Evolutionary conservation across 2,329 filamentous ascomycete species (phyloP).

Genomic region (Cordyceps militaris): DNA sequence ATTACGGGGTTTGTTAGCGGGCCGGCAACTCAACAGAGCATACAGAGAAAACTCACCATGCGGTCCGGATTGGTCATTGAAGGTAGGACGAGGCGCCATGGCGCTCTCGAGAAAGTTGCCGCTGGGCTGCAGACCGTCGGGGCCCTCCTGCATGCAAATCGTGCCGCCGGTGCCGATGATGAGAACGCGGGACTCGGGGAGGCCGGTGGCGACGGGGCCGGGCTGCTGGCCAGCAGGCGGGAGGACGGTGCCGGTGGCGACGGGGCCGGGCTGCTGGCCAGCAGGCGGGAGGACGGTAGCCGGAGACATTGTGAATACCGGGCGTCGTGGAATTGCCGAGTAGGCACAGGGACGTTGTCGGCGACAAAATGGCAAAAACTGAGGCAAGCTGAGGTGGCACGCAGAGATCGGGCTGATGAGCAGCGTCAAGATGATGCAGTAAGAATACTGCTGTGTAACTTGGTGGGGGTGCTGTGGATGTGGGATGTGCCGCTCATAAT

Average conservation of each 20-base stretch:
- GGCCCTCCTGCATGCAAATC: conserved; percentile 84
- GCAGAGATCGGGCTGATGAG: neutral
- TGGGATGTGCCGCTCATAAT: neutral
- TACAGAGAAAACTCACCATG: conserved; percentile 20
- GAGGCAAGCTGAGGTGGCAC: neutral
- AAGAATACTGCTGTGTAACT: neutral
- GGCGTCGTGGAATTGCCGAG: neutral
- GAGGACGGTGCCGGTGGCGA: conserved; percentile 21
- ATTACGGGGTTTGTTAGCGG: conserved; percentile 2
- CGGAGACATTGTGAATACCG: conserved; percentile 16
- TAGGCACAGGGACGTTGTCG: neutral
- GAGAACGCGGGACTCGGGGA: conserved; percentile 72
- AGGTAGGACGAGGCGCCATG: conserved; percentile 73
- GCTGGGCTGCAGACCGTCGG: conserved; percentile 72
- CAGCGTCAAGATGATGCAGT: neutral
- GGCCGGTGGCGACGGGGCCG: conserved; percentile 22
- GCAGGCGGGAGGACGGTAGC: conserved; percentile 12
- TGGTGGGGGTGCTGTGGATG: neutral
- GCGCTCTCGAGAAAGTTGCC: conserved; percentile 74
- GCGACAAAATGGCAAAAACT: neutral
- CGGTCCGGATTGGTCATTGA: conserved; percentile 58
- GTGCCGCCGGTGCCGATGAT: conserved; percentile 87
- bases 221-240: conserved; percentile 7
- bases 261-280: conserved; percentile 5
- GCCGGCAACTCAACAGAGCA: neutral